phyloP scores from a whole-genome alignment of 2,329 filamentous ascomycete genomes.

The Apiospora koreana region DNA sequence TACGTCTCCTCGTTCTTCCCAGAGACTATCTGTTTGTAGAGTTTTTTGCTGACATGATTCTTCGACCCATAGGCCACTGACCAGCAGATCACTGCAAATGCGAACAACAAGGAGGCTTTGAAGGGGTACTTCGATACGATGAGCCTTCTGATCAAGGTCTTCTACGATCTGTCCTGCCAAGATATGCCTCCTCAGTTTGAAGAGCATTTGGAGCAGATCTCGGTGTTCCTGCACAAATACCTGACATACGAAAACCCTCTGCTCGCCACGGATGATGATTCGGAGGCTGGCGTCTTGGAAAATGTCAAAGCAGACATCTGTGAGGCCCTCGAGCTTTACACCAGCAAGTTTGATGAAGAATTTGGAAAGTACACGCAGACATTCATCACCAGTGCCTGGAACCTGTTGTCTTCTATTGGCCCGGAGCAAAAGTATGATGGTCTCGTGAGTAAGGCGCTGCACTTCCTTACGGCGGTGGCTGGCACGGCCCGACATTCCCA shows the following conservation, averaged over 20 bases:
- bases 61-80: conserved; percentile 59
- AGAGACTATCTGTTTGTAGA: not conserved
- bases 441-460: conserved; percentile 89
- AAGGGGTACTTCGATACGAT: conserved; percentile 81
- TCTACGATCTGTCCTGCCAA: conserved; percentile 97
- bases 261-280: conserved; percentile 83
- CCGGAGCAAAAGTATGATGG: conserved; percentile 91
- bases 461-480: conserved; percentile 90
- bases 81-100: conserved; percentile 71
- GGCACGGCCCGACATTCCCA: conserved; percentile 75
- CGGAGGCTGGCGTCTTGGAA: conserved; percentile 81
- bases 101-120: conserved; percentile 72
- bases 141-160: conserved; percentile 85
- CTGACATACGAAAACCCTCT: conserved; percentile 84
- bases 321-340: conserved; percentile 84
- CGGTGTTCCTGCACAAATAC: conserved; percentile 86
- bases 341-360: conserved; percentile 93
- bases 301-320: conserved; percentile 92
- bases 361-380: conserved; percentile 78
- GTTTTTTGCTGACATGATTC: not conserved
- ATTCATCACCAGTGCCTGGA: conserved; percentile 92
- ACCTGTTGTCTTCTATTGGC: conserved; percentile 81
- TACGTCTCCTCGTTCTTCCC: conserved; percentile 39
- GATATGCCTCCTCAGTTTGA: conserved; percentile 95
- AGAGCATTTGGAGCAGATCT: conserved; percentile 78